Percentiles rank a stretch among this genome's conserved stretches.
phyloP scores from a whole-genome alignment of 2,329 filamentous ascomycete genomes.

The Arthrobotrys sinensis region DNA sequence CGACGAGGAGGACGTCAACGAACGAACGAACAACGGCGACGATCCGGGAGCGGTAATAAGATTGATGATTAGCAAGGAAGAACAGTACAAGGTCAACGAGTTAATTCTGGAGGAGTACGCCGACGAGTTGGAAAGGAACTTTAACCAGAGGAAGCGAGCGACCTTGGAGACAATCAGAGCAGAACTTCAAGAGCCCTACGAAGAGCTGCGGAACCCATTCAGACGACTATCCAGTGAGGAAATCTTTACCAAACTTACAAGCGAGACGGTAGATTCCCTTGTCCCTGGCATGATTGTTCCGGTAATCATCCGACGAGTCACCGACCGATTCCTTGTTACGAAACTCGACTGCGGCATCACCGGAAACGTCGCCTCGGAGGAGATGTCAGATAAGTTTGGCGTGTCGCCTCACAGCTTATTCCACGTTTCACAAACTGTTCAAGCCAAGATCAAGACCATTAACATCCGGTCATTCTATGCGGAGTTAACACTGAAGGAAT shows the following conservation, averaged over 20 bases:
- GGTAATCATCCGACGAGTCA: conserved; percentile 87
- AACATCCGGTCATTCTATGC: conserved; percentile 88
- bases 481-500: conserved; percentile 87
- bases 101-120: conserved; percentile 97
- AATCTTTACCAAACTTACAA: conserved; percentile 96
- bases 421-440: conserved; percentile 84
- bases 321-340: conserved; percentile 92
- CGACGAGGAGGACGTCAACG: conserved; percentile 97
- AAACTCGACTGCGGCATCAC: conserved; percentile 96
- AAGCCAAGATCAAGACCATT: conserved; percentile 88
- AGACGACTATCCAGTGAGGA: conserved; percentile 79
- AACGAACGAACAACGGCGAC: conserved; percentile 85
- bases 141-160: conserved; percentile 93
- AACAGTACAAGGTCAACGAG: conserved; percentile 95
- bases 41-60: conserved; percentile 91
- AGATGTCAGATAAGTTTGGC: conserved; percentile 81
- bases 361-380: conserved; percentile 84
- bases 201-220: conserved; percentile 90
- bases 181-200: conserved; percentile 91
- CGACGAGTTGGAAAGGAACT: conserved; percentile 91
- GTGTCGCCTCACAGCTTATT: conserved; percentile 74
- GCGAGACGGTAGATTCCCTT: conserved; percentile 87
- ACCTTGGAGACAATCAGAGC: conserved; percentile 96
- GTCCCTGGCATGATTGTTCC: conserved; percentile 93
- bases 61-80: conserved; percentile 93